Evolutionary conservation across 2,329 filamentous ascomycete species (phyloP).

Genomic region (Aspergillus sp.): DNA sequence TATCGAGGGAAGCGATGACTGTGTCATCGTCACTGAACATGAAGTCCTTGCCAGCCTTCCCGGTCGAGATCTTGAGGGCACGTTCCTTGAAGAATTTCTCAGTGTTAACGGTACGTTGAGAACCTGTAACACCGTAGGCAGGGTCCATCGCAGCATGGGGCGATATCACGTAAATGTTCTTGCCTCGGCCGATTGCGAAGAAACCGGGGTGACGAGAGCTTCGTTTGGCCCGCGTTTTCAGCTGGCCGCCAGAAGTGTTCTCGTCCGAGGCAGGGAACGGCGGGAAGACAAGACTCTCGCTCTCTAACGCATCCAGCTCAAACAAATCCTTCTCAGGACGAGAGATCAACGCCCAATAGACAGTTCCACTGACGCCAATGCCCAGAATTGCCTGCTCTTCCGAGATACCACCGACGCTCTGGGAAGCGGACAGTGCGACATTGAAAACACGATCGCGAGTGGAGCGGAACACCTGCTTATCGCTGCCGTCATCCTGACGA

Average conservation of each 20-base stretch:
- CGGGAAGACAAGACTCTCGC: slow-evolving; percentile 81
- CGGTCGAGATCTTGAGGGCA: slow-evolving; percentile 87
- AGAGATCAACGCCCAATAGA: slow-evolving; percentile 88
- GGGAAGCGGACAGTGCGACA: slow-evolving; percentile 70
- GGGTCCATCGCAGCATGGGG: slow-evolving; percentile 48
- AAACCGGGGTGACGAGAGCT: slow-evolving; percentile 86
- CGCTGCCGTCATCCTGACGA: slow-evolving; percentile 83
- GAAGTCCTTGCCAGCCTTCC: slow-evolving; percentile 97
- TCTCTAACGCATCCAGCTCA: slow-evolving; percentile 70
- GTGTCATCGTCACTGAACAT: slow-evolving; percentile 95
- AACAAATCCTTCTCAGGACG: slow-evolving; percentile 72
- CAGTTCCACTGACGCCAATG: slow-evolving; percentile 87
- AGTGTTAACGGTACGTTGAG: slow-evolving; percentile 64
- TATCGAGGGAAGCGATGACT: slow-evolving; percentile 90
- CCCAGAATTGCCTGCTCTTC: slow-evolving; percentile 79
- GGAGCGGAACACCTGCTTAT: slow-evolving; percentile 85
- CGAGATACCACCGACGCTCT: slow-evolving; percentile 45
- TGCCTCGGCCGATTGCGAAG: slow-evolving; percentile 91
- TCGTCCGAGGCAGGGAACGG: slow-evolving; percentile 80
- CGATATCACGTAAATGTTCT: slow-evolving; percentile 85
- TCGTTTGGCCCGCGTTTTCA: slow-evolving; percentile 90
- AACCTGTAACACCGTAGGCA: slow-evolving; percentile 45
- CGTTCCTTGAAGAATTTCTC: slow-evolving; percentile 82
- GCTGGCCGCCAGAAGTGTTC: slow-evolving; percentile 80
- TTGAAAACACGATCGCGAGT: slow-evolving; percentile 94